A percentile compares a stretch with the other conserved stretches of the same genome.
Evolutionary conservation across 768 basidiomycete genomes (phyloP).

Genomic region (Lactarius vividus): DNA sequence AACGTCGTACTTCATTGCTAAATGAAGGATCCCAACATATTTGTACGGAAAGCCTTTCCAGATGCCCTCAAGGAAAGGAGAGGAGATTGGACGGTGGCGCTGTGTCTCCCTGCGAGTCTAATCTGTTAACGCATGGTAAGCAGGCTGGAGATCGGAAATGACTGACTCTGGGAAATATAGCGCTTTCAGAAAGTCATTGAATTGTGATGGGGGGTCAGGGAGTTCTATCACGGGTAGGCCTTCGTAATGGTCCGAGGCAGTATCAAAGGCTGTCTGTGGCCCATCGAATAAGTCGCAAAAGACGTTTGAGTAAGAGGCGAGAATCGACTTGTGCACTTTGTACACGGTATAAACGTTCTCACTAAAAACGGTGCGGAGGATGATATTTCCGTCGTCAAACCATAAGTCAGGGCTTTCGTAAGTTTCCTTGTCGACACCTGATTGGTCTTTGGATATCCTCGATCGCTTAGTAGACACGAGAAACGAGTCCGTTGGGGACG

Average conservation of each 20-base stretch:
- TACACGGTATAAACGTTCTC: slow-evolving; percentile 11
- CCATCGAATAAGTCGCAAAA: slow-evolving; percentile 24
- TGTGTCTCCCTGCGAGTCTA: slow-evolving; percentile 18
- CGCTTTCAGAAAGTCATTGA: slow-evolving; percentile 21
- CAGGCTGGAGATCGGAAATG: background rate
- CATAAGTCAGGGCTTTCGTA: slow-evolving; percentile 24
- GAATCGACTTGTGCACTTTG: slow-evolving; percentile 26
- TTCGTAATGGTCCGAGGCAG: slow-evolving; percentile 23
- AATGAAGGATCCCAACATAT: slow-evolving; percentile 22
- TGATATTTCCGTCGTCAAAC: slow-evolving; percentile 27
- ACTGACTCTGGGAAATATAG: slow-evolving; percentile 26
- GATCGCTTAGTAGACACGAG: slow-evolving; percentile 9
- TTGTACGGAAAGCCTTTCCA: slow-evolving; percentile 26
- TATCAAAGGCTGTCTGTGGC: slow-evolving; percentile 14
- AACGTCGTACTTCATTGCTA: slow-evolving; percentile 23
- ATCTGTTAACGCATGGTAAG: background rate
- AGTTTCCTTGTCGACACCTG: slow-evolving; percentile 14
- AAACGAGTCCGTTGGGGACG: slow-evolving; percentile 22
- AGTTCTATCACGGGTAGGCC: slow-evolving; percentile 25
- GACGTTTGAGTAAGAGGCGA: slow-evolving; percentile 20
- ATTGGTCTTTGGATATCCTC: slow-evolving; percentile 9
- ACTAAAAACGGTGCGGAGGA: slow-evolving; percentile 17
- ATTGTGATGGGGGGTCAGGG: slow-evolving; percentile 20
- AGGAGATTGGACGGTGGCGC: slow-evolving; percentile 21
- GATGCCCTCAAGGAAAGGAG: slow-evolving; percentile 22